Conservation (phyloP, 169 alveolate genomes). For the Plasmodium vinckei region DNA sequence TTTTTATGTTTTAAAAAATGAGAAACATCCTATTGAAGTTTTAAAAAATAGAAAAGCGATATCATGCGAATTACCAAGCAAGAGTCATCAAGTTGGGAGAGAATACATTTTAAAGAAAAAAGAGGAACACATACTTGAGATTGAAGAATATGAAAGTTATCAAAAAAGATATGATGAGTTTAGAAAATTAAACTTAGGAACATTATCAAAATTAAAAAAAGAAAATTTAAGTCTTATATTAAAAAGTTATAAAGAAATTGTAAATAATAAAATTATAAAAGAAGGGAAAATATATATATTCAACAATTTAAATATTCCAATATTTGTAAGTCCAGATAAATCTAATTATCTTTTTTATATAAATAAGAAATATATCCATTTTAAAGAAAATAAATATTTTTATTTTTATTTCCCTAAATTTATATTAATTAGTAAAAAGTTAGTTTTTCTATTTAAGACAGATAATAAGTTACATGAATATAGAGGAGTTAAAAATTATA, state of each 20-base stretch:
- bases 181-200: not conserved
- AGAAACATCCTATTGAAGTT: too few species aligned
- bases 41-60: too few species aligned
- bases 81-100: too few species aligned
- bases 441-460: slow-evolving; percentile 11
- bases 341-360: slow-evolving; percentile 26
- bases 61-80: too few species aligned
- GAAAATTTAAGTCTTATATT: not conserved
- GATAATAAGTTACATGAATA: slow-evolving; percentile 14
- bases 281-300: slow-evolving; percentile 34
- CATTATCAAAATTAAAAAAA: not conserved
- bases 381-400: slow-evolving; percentile 43
- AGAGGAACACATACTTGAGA: not conserved
- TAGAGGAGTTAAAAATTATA: slow-evolving; percentile 11
- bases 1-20: too few species aligned
- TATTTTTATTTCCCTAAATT: slow-evolving; percentile 50
- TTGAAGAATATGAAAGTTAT: not conserved
- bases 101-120: not conserved
- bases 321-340: slow-evolving; percentile 32
- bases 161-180: not conserved
- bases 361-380: slow-evolving; percentile 17
- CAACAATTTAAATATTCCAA: slow-evolving; percentile 47
- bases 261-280: slow-evolving; percentile 22
- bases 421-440: slow-evolving; percentile 7
- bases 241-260: slow-evolving; percentile 13